Conservation (phyloP, 495 filamentous ascomycete genomes). For the Xylaria castorea region DNA sequence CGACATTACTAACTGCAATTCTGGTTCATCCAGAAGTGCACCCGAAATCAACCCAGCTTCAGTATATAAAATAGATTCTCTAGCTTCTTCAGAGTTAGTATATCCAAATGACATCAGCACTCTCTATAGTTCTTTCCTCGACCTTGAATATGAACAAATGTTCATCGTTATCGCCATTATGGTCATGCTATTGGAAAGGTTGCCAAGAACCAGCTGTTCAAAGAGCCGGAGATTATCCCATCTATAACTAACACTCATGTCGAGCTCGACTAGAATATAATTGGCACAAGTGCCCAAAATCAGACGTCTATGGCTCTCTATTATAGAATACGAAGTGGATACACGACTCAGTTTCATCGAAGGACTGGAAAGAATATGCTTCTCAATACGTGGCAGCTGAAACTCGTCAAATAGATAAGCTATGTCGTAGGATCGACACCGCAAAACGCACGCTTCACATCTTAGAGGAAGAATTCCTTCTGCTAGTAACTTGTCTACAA, state of each 20-base stretch:
- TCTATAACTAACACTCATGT: slow-evolving; percentile 35
- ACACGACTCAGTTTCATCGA: slow-evolving; percentile 9
- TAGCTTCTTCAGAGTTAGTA: background rate
- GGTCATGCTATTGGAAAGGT: slow-evolving; percentile 32
- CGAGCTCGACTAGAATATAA: slow-evolving; percentile 28
- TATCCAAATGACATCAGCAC: background rate
- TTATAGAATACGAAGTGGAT: background rate
- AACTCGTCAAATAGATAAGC: slow-evolving; percentile 27
- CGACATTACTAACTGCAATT: too few relatives aligned
- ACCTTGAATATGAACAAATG: background rate
- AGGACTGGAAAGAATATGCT: slow-evolving; percentile 25
- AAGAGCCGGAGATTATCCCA: slow-evolving; percentile 32
- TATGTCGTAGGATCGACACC: slow-evolving; percentile 25
- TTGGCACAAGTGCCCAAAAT: slow-evolving; percentile 36
- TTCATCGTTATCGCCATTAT: slow-evolving; percentile 26
- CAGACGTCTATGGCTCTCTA: slow-evolving; percentile 26
- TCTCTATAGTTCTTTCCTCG: background rate
- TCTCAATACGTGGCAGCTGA: slow-evolving; percentile 29
- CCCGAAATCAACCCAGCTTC: background rate
- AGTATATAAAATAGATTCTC: background rate
- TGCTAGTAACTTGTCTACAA: slow-evolving; percentile 25
- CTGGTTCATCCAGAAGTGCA: background rate
- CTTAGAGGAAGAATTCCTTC: slow-evolving; percentile 28
- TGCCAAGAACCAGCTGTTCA: slow-evolving; percentile 35
- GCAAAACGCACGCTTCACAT: slow-evolving; percentile 29